Evolutionary conservation across 805 yeast genomes (phyloP), one percentile per base, ranked within the genome.

Genomic region (Candida tallmaniae): DNA sequence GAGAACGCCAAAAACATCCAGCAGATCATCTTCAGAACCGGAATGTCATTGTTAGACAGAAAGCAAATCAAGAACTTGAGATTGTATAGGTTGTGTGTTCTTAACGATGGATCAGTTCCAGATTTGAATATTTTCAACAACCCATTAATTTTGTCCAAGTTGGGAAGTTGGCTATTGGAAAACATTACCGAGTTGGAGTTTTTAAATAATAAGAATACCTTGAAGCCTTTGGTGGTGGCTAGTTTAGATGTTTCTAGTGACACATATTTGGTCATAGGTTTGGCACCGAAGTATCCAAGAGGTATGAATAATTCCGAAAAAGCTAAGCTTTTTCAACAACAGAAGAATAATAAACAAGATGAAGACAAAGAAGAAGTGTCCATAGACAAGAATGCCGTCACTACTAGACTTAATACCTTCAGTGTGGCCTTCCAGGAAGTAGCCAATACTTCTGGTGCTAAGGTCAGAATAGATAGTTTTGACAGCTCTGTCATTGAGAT

Each of bases 401-500:
- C 64, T 24, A 61, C 70, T n/a, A 42, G 72, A 23, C 61, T 81
- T 32, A 90, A 93, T 53, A 80, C 86, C 6, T 93, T 93, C 52
- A 89, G 96, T 29, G 76, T 82, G 38, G 95, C 95, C 23, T 93
- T 93, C 57, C 96, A 87, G 56, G 83, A 81, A 44, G 85, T 89
- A 18, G 93, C 97, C 1, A 71, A 70, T 29, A 75, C 76, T 14
- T 83, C 95, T 5, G 90, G 88, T 27, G 96, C 97, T 3, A 79
- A 83, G 47, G 88, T 88, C 13, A 73, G 90, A 49, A 83, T 93
- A 42, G 97, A 93, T 56, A 87, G 95, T 51, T 93, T 93, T 60
- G 97, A 93, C 54, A 84, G 95, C 44, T 79, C 97, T 3, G 85
- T 93, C 15, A 87, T 93, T 28, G 97, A 93, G 60, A 80, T 93